Percentiles rank a stretch among this genome's conserved stretches.
Conservation (phyloP, 352 stramenopile species). For the Pythium periplocum region DNA sequence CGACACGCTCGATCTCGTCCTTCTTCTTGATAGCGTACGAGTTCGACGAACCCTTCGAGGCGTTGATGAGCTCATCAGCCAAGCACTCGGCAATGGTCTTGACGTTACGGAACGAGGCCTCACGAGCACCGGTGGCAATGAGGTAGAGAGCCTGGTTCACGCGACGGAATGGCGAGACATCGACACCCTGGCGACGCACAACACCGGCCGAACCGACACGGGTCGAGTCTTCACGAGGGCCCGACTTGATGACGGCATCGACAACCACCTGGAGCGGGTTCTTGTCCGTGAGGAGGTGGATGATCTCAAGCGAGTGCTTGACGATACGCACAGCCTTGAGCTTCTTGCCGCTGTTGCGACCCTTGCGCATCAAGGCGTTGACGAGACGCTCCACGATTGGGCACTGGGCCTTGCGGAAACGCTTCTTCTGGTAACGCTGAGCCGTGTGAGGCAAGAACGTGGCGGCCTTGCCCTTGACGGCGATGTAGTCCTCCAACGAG, state of each 20-base stretch:
- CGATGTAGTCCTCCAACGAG: conserved; percentile 99
- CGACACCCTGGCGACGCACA: conserved; percentile 98
- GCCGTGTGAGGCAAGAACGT: conserved; percentile 99
- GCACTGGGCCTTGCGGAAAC: conserved; percentile 99
- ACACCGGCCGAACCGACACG: conserved; percentile 98
- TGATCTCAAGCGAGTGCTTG: conserved; percentile 99
- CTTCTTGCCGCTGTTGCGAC: conserved; percentile 99
- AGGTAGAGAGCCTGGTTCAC: conserved; percentile 99
- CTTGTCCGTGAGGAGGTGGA: conserved; percentile 99
- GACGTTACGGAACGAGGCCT: conserved; percentile 99
- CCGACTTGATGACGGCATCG: conserved; percentile 91
- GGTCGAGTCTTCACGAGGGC: conserved; percentile 99
- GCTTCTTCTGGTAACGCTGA: conserved; percentile 99
- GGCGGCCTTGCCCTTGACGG: conserved; percentile 97
- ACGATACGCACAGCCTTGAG: conserved; percentile 98
- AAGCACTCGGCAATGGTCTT: conserved; percentile 99
- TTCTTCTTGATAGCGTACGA: conserved; percentile 99
- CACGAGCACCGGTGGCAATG: conserved; percentile 95
- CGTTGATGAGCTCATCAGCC: conserved; percentile 99
- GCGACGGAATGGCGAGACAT: conserved; percentile 99
- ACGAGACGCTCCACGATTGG: conserved; percentile 98
- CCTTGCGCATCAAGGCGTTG: conserved; percentile 98
- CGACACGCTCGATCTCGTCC: conserved; percentile 99
- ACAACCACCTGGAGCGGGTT: conserved; percentile 98
- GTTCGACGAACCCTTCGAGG: conserved; percentile 99